Conservation (phyloP, 352 stramenopile genomes). For the Phytophthora pistaciae region DNA sequence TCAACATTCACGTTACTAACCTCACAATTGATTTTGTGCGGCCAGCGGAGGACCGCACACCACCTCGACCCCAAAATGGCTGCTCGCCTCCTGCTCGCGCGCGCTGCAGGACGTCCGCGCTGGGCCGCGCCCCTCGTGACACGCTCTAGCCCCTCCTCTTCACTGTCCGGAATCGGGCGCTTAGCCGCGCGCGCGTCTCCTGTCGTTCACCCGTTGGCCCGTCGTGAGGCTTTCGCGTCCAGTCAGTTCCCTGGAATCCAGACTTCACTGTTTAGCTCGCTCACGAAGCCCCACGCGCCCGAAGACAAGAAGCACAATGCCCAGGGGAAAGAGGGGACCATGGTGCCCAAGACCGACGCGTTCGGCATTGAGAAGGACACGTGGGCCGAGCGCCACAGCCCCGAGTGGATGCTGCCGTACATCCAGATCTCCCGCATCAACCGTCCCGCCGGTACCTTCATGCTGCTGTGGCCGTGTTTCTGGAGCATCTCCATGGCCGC, state of each 20-base stretch:
- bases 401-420: constrained; percentile 86
- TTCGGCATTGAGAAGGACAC: constrained; percentile 89
- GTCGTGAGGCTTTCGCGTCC: constrained; percentile 14
- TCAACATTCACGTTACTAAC: not conserved
- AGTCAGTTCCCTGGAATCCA: constrained; percentile 19
- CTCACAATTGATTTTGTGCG: constrained; percentile 14
- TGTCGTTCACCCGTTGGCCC: constrained; percentile 2
- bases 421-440: constrained; percentile 90
- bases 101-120: constrained; percentile 12
- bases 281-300: constrained; percentile 8
- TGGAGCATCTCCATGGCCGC: constrained; percentile 97
- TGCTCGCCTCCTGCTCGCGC: constrained; percentile 25
- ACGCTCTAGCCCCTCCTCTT: not conserved
- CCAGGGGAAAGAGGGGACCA: not conserved
- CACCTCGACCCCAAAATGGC: constrained; percentile 15
- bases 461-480: constrained; percentile 97
- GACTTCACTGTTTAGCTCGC: constrained; percentile 21
- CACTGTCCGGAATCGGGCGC: not conserved
- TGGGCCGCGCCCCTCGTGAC: constrained; percentile 1
- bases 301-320: constrained; percentile 5
- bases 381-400: constrained; percentile 83
- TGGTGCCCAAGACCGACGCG: constrained; percentile 23
- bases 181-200: constrained; percentile 6
- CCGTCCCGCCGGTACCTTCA: constrained; percentile 91
- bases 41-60: not conserved